Percentiles rank a stretch among this genome's conserved stretches.
Conservation (phyloP, 108 stramenopile genomes). For the Phaeodactylum tricornutum region DNA sequence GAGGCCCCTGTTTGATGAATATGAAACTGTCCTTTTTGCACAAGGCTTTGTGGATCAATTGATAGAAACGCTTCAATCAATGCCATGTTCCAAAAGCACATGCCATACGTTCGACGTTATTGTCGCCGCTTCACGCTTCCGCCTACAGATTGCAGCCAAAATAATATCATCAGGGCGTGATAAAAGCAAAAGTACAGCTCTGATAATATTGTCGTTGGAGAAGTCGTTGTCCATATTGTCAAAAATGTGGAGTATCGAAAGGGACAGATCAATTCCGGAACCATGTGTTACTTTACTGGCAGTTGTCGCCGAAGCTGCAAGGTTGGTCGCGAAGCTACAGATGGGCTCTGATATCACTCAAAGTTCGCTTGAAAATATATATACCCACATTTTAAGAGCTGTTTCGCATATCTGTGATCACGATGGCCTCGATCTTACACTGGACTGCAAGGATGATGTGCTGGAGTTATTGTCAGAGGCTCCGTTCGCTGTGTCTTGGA, state of each 20-base stretch:
- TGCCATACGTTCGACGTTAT: slow-evolving; percentile 14
- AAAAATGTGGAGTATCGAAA: too few relatives aligned
- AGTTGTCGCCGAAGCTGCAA: too few relatives aligned
- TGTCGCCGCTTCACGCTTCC: too few relatives aligned
- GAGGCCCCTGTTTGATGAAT: slow-evolving; percentile 12
- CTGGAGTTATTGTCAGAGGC: not conserved
- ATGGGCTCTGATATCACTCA: too few relatives aligned
- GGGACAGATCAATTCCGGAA: too few relatives aligned
- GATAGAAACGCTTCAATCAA: not conserved
- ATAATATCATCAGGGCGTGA: not conserved
- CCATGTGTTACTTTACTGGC: too few relatives aligned
- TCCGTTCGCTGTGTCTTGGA: slow-evolving; percentile 2
- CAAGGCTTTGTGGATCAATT: slow-evolving; percentile 13
- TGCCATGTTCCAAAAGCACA: not conserved
- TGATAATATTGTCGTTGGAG: too few relatives aligned
- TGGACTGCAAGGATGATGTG: not conserved
- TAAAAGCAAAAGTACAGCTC: not conserved
- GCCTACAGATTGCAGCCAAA: not conserved
- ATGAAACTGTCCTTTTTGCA: slow-evolving; percentile 7
- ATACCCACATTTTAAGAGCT: too few relatives aligned
- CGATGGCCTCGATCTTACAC: not conserved
- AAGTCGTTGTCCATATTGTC: too few relatives aligned
- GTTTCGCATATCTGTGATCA: slow-evolving; percentile 2
- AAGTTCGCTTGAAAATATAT: too few relatives aligned
- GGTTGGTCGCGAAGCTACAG: too few relatives aligned